Evolutionary conservation across 805 yeast genomes (phyloP).

Genomic region (Scheffersomyces lignosus): DNA sequence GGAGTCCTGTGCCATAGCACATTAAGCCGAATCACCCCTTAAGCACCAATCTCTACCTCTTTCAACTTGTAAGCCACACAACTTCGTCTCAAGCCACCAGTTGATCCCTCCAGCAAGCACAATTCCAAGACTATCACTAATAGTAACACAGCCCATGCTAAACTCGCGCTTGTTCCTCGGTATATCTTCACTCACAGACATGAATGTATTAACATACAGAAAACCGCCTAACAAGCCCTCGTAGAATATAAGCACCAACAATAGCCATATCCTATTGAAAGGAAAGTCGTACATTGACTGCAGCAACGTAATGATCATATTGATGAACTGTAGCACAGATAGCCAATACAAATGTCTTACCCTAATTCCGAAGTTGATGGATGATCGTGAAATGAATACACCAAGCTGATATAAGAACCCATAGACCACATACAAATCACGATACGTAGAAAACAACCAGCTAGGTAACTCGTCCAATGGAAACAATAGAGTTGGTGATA

Average conservation of each 20-base stretch:
- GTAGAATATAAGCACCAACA: slow-evolving; percentile 68
- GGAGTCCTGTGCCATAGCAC: too few species aligned
- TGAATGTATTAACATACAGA: slow-evolving; percentile 85
- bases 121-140: slow-evolving; percentile 83
- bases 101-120: slow-evolving; percentile 78
- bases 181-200: slow-evolving; percentile 63
- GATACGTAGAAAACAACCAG: slow-evolving; percentile 55
- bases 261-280: slow-evolving; percentile 58
- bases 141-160: slow-evolving; percentile 79
- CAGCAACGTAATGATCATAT: slow-evolving; percentile 54
- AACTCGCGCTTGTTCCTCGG: slow-evolving; percentile 48
- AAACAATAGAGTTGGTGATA: slow-evolving; percentile 83
- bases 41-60: slow-evolving; percentile 81
- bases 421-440: slow-evolving; percentile 90
- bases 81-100: slow-evolving; percentile 66
- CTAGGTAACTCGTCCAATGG: slow-evolving; percentile 66
- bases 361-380: slow-evolving; percentile 62
- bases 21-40: slow-evolving; percentile 1
- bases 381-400: slow-evolving; percentile 87
- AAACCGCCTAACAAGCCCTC: slow-evolving; percentile 93
- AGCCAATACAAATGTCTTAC: slow-evolving; percentile 59
- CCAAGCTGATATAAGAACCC: slow-evolving; percentile 91
- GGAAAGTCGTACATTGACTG: slow-evolving; percentile 65
- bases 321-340: slow-evolving; percentile 64
- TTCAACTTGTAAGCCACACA: slow-evolving; percentile 70